These are phyloP conservation scores for Exophiala phaeomuriformis DNA, from an alignment of 2,329 filamentous ascomycete species.

Conservation along the genomic window DNA sequence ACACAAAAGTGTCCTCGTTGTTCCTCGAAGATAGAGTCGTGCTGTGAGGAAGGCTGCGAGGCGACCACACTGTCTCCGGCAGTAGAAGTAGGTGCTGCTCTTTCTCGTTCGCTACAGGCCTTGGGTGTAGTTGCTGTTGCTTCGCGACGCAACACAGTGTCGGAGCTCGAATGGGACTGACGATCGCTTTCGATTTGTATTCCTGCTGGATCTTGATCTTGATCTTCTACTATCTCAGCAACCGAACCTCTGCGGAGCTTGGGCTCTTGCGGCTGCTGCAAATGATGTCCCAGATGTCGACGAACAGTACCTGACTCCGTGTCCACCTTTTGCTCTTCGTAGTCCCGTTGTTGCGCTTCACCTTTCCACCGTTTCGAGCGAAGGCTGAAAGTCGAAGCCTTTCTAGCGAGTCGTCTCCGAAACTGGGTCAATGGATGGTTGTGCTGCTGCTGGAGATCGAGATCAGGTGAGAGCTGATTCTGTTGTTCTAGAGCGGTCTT, in stretches of 20 bases:
- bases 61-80: not conserved
- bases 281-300: not conserved
- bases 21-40: slow-evolving; percentile 5
- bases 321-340: slow-evolving; percentile 4
- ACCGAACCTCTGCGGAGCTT: not conserved
- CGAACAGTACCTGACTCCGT: slow-evolving; percentile 1
- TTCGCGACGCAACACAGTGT: not conserved
- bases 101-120: not conserved
- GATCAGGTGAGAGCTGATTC: not conserved
- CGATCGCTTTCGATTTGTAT: not conserved
- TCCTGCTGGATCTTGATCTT: not conserved
- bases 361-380: slow-evolving; percentile 13
- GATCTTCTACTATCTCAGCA: not conserved
- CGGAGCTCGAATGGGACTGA: not conserved
- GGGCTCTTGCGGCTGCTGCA: not conserved
- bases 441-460: not conserved
- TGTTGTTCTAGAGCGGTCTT: slow-evolving; percentile 1
- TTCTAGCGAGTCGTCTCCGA: slow-evolving; percentile 22
- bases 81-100: not conserved
- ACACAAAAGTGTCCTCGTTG: slow-evolving; percentile 10
- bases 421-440: slow-evolving; percentile 15
- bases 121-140: not conserved
- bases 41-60: not conserved
- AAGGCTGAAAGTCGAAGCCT: slow-evolving; percentile 24
- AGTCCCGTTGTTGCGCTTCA: slow-evolving; percentile 4